Evolutionary conservation across 1,284 basidiomycete genomes (phyloP).

Genomic region (Wolfiporia cocos): DNA sequence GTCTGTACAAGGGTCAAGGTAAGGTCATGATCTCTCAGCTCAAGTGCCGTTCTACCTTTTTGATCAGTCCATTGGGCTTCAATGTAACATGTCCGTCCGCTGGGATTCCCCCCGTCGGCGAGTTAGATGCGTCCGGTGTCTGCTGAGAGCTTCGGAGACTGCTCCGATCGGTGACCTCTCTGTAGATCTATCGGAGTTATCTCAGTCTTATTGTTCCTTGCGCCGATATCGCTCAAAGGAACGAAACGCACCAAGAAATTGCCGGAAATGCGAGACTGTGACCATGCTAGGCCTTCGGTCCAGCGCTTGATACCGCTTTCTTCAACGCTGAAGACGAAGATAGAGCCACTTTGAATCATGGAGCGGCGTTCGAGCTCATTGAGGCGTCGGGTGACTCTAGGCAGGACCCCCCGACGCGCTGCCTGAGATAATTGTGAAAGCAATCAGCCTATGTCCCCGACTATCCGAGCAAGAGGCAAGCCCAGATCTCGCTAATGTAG

Average conservation of each 20-base stretch:
- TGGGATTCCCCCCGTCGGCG: conserved; percentile 14
- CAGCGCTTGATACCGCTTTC: conserved; percentile 82
- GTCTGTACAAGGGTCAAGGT: conserved; percentile 39
- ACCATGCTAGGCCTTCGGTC: conserved; percentile 82
- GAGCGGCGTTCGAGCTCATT: conserved; percentile 69
- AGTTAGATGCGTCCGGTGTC: conserved; percentile 15
- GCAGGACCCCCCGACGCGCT: conserved; percentile 64
- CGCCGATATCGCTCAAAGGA: too few species aligned
- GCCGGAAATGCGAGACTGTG: conserved; percentile 74
- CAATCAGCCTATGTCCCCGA: neutral
- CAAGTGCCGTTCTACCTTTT: too few species aligned
- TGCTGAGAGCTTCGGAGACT: conserved; percentile 35
- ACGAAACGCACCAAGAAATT: conserved; percentile 70
- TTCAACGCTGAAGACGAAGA: conserved; percentile 79
- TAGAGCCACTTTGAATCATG: conserved; percentile 74
- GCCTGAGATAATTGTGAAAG: conserved; percentile 34
- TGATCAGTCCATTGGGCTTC: conserved; percentile 64
- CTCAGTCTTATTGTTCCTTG: too few species aligned
- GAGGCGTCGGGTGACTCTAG: conserved; percentile 71
- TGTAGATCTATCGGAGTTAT: conserved; percentile 49
- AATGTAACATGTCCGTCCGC: conserved; percentile 55
- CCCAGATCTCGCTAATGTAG: neutral
- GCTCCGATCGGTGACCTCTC: conserved; percentile 62
- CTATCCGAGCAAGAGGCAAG: neutral
- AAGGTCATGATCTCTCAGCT: too few species aligned